Evolutionary conservation across 2,329 filamentous ascomycete species (phyloP).

Genomic region (Cryphonectria nitschkei): DNA sequence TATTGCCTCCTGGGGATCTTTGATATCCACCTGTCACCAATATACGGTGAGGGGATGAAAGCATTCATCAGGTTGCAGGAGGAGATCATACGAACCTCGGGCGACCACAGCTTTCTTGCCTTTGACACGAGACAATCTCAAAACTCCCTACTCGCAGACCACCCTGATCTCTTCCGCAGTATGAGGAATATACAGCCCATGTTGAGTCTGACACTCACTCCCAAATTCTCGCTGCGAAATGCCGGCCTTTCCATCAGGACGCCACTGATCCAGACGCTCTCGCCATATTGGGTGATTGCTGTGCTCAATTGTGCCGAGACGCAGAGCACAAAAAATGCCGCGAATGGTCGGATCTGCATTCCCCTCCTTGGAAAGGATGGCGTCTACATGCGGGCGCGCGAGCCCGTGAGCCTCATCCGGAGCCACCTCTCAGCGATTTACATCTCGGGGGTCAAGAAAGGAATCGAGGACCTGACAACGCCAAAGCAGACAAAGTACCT

Average conservation of each 20-base stretch:
- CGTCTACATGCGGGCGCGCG: constrained; percentile 30
- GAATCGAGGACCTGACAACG: constrained; percentile 28
- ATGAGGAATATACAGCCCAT: constrained; percentile 24
- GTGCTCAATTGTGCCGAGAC: constrained; percentile 51
- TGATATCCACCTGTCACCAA: constrained; percentile 35
- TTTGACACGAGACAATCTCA: constrained; percentile 29
- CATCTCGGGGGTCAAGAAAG: not conserved
- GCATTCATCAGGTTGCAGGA: constrained; percentile 36
- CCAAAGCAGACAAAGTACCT: constrained; percentile 27
- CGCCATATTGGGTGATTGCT: constrained; percentile 46
- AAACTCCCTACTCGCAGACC: constrained; percentile 31
- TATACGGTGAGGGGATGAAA: constrained; percentile 37
- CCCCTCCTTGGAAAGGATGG: constrained; percentile 40
- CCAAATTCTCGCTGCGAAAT: constrained; percentile 32
- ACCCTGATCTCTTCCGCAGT: constrained; percentile 28
- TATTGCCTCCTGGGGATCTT: constrained; percentile 37
- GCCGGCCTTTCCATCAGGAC: constrained; percentile 31
- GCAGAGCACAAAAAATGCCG: constrained; percentile 48
- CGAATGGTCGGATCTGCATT: constrained; percentile 50
- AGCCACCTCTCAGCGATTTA: constrained; percentile 17
- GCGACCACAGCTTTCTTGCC: constrained; percentile 26
- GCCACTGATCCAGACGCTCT: constrained; percentile 32
- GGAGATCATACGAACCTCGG: constrained; percentile 31
- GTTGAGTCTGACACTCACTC: constrained; percentile 24
- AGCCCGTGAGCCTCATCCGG: constrained; percentile 30